Percentiles rank a stretch among this genome's conserved stretches.
phyloP scores from a whole-genome alignment of 306 rosid species.

The Citrullus mucosospermus region DNA sequence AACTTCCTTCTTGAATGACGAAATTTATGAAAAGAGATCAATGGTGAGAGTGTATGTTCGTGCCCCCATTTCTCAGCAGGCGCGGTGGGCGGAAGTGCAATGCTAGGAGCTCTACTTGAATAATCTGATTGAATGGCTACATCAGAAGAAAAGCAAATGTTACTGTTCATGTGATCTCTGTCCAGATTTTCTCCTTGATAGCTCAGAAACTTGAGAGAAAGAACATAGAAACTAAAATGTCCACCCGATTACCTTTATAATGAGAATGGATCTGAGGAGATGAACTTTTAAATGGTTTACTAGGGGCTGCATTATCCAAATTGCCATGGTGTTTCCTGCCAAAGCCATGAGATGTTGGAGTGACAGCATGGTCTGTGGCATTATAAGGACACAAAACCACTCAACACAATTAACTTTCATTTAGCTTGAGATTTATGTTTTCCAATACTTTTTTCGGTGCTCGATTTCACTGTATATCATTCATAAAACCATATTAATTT shows the following conservation, averaged over 20 bases:
- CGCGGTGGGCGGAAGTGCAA: slow-evolving; percentile 44
- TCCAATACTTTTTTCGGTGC: not conserved
- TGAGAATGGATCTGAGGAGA: slow-evolving; percentile 5
- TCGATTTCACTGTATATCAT: not conserved
- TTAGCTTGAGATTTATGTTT: not conserved
- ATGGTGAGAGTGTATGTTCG: slow-evolving; percentile 31
- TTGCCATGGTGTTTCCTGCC: slow-evolving; percentile 15
- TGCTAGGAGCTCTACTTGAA: slow-evolving; percentile 26
- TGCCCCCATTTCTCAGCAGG: slow-evolving; percentile 32
- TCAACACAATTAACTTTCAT: not conserved
- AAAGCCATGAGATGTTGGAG: slow-evolving; percentile 21
- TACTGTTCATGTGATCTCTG: not conserved
- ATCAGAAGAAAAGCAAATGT: slow-evolving; percentile 5
- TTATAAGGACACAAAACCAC: not conserved
- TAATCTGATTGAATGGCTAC: slow-evolving; percentile 25
- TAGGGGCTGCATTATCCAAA: slow-evolving; percentile 6
- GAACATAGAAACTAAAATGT: not conserved
- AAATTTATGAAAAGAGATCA: slow-evolving; percentile 26
- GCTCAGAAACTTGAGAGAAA: slow-evolving; percentile 3
- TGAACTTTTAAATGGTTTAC: slow-evolving; percentile 2
- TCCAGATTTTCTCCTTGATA: not conserved
- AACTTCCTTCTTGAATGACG: slow-evolving; percentile 23
- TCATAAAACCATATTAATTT: not conserved
- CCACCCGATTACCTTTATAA: slow-evolving; percentile 11
- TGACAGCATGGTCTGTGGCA: slow-evolving; percentile 14